A percentile compares a stretch with the other conserved stretches of the same genome.
phyloP scores from a whole-genome alignment of 139 green algal species.

The Chlamydomonas sp. region DNA sequence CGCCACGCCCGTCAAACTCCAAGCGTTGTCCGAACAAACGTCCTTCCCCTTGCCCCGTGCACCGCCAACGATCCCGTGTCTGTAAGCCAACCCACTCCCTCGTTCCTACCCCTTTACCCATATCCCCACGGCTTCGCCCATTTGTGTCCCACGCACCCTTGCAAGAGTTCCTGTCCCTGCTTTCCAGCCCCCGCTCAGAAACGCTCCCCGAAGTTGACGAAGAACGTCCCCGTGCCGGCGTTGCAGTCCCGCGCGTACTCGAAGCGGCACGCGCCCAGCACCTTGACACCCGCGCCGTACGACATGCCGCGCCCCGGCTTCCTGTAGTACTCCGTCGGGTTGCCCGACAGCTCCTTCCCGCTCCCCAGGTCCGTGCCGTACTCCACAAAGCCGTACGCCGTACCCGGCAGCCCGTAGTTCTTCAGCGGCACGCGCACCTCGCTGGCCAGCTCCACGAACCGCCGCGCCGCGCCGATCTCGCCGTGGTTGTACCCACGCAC shows the following conservation, averaged over 20 bases:
- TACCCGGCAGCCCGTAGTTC: conserved; percentile 63
- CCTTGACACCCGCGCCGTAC: conserved; percentile 86
- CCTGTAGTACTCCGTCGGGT: conserved; percentile 94
- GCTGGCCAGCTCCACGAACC: conserved; percentile 82
- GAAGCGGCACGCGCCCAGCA: conserved; percentile 79
- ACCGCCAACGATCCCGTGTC: not conserved
- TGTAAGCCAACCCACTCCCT: no score
- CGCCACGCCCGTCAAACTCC: no score
- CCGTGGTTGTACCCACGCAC: conserved; percentile 94
- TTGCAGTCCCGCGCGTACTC: conserved; percentile 93
- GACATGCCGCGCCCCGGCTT: conserved; percentile 82
- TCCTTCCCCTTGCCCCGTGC: no score
- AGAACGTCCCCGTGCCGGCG: conserved; percentile 73
- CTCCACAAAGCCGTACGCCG: conserved; percentile 92
- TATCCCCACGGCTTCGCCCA: not conserved
- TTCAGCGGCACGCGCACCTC: conserved; percentile 83
- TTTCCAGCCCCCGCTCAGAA: conserved; percentile 70
- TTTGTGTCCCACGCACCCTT: no score
- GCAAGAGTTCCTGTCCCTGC: not conserved
- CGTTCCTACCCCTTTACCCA: not conserved
- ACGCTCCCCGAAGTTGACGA: conserved; percentile 92
- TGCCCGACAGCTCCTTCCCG: conserved; percentile 49
- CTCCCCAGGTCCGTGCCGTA: conserved; percentile 86
- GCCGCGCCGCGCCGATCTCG: conserved; percentile 86
- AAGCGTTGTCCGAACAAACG: no score